Evolutionary conservation across 2,329 filamentous ascomycete genomes (phyloP), one percentile per base, ranked within the genome.

Genomic region (Didymella glomerata): DNA sequence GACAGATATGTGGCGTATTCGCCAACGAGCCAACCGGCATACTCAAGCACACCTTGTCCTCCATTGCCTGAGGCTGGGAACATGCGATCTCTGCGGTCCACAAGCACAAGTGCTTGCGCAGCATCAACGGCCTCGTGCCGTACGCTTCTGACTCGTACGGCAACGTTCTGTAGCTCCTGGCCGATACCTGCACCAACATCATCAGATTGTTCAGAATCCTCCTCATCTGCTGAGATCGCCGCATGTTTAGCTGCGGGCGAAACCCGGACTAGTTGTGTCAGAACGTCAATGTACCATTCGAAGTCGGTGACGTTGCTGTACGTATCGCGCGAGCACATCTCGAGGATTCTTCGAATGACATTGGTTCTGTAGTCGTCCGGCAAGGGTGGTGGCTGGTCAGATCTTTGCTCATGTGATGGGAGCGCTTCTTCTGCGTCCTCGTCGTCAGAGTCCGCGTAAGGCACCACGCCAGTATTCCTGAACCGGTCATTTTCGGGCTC

Each of bases 271-370:
- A 99, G 84, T 73, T 97, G 92, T 5, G 92, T 90, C 28, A 99
- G 81, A 27, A 97, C 87, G 66, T 95, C 91, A 65, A 98, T 90
- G 76, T 98, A 98, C 95, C 95, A 99, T 67, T 97, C 94, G 75
- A 99, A 99, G 74, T 99, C 94, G 51, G 85, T 81, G 47, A 99
- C 83, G 71, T 93, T 92, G 38, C 86, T 85, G 75, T 98, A 99
- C 61, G 93, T 97, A 65, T 93, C 90, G 64, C 88, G 88, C 9
- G 92, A 91, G 76, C 94, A 98, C 87, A 99, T 96, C 61, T 89
- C 87, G 11, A 98, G 76, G 60, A 98, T 92, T 59, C 91, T 86
- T 56, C 85, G 85, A 51, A 98, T 92, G 20, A 97, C 92, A 68
- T 91, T 91, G 36, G 88, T 81, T 50, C 89, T 89, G 76, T 98